Evolutionary conservation across 1,284 basidiomycete species (phyloP), one percentile per base, ranked within the genome.

Genomic region (Rhodofomes roseus): DNA sequence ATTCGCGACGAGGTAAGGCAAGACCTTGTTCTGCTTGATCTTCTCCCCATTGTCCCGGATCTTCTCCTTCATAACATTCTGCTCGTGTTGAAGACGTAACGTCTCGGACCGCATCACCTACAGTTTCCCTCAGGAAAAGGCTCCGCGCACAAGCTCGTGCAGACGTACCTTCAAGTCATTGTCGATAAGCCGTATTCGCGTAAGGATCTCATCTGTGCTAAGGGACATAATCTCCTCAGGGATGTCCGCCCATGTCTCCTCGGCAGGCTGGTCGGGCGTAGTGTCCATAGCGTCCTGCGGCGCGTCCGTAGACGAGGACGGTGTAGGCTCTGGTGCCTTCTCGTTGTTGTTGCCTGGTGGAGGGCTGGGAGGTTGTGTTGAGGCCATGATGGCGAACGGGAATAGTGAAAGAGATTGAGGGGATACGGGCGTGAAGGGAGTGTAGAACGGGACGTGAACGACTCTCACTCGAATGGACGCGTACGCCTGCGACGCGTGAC

Each of bases 21-120:
- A 79, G 22, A 98, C 95, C 77, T 99, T 99, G 79, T 99, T 99
- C 85, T 99, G 96, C 77, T 98, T 98, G 69, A 99, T 95, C 81
- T 99, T 99, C 76, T 98, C 96, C 56, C 90, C 89, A 67, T 98
- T 99, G 74, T 99, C 96, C 61, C 94, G 87, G 73, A 99, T 97
- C 83, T 96, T 97, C 81, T 98, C 96, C 72, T 93, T 90, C 95
- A 99, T 98, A 65, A 91, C 90, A 66, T 81, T 90, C 74, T 96
- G 92, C 74, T 99, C 97, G 73, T 99, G 96, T 69, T 91, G 88
- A 60, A 99, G 77, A 59, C 96, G 85, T 66, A 94, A 80, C 37
- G 91, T 93, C 78, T 99, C 96, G 64, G 94, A 96, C 65, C 91
- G 85, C 91, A 98, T 96, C 67, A 98, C 94, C 93, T 95, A 52